Evolutionary conservation across 106 monocot genomes (phyloP).

Genomic region (Allium fistulosum): DNA sequence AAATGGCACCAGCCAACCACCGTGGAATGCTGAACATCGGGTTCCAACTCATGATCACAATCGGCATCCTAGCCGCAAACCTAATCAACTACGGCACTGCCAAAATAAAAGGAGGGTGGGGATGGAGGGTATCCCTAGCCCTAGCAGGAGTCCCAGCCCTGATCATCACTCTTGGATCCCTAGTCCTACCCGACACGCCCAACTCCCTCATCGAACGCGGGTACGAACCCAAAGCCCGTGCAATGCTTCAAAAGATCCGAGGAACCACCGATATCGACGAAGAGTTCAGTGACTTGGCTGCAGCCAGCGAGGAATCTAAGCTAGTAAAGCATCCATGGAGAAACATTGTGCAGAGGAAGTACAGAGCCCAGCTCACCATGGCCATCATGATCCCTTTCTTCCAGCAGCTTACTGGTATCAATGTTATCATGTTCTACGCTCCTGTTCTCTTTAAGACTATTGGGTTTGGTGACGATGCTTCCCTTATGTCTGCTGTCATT

Average conservation of each 20-base stretch:
- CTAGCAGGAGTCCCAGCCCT: constrained; percentile 22
- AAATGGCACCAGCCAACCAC: constrained; percentile 21
- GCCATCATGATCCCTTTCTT: constrained; percentile 40
- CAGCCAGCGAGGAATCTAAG: constrained; percentile 23
- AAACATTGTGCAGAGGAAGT: constrained; percentile 23
- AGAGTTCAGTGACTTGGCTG: constrained; percentile 27
- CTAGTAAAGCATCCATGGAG: constrained; percentile 22
- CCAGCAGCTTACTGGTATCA: constrained; percentile 47
- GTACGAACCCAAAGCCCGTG: constrained; percentile 9
- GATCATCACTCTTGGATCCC: constrained; percentile 25
- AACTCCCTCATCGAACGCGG: constrained; percentile 49
- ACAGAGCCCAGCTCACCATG: constrained; percentile 34
- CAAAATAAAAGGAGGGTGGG: constrained; percentile 22
- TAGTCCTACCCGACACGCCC: constrained; percentile 41
- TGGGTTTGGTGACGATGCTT: constrained; percentile 25
- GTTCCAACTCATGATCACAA: constrained; percentile 33
- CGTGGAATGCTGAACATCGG: constrained; percentile 27
- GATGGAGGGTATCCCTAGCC: constrained; percentile 25
- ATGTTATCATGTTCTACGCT: constrained; percentile 53
- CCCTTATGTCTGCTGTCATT: constrained; percentile 35
- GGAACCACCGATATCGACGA: constrained; percentile 31
- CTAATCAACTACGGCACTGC: constrained; percentile 29
- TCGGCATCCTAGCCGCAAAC: constrained; percentile 26
- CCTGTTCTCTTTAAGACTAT: constrained; percentile 50
- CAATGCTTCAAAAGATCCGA: constrained; percentile 24